Evolutionary conservation across 2,329 filamentous ascomycete species (phyloP).

Genomic region (Colletotrichum sp.): DNA sequence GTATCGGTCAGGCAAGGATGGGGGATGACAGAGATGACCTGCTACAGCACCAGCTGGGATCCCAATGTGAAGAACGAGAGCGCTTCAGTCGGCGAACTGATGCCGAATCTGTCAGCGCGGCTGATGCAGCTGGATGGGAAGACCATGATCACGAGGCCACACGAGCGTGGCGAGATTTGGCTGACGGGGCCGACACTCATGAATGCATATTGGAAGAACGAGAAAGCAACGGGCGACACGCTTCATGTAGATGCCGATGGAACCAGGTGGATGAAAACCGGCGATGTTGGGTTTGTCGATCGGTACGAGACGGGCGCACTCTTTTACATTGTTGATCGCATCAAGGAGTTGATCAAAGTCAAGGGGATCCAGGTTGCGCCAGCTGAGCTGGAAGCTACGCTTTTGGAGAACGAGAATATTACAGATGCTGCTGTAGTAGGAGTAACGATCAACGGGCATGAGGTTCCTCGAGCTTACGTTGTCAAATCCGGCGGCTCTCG

Average conservation of each 20-base stretch:
- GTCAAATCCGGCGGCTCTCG: background rate
- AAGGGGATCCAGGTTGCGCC: background rate
- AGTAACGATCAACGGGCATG: background rate
- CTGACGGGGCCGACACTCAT: background rate
- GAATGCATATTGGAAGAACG: background rate
- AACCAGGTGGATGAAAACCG: background rate
- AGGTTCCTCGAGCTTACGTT: background rate
- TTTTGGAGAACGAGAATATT: background rate
- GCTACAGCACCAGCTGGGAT: background rate
- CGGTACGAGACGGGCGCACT: background rate
- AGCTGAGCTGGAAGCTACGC: background rate
- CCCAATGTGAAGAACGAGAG: background rate
- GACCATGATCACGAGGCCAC: background rate
- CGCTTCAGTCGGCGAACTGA: background rate
- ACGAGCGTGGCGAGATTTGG: background rate
- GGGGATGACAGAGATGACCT: background rate
- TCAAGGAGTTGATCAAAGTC: background rate
- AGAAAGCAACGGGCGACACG: background rate
- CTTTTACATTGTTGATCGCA: background rate
- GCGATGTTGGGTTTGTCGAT: background rate
- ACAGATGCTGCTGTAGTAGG: background rate
- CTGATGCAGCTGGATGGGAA: background rate
- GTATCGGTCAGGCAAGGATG: background rate
- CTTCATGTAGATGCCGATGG: background rate
- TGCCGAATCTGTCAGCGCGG: background rate